Conservation (phyloP, 306 rosid genomes). For the Glycyrrhiza uralensis region DNA sequence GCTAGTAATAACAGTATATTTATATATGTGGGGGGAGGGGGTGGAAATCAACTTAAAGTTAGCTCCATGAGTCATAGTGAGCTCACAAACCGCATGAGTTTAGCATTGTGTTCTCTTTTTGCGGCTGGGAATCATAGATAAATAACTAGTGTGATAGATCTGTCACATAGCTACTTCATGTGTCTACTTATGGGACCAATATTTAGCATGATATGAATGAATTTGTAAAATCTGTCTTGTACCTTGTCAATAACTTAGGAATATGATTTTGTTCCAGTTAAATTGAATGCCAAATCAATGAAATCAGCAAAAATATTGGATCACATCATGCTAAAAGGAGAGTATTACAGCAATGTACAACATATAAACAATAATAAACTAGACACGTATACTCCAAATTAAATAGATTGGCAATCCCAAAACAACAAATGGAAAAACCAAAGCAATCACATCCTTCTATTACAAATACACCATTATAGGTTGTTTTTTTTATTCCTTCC, state of each 20-base stretch:
- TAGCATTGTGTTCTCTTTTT: constrained; percentile 6
- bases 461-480: too few relatives aligned
- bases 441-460: too few relatives aligned
- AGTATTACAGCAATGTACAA: too few relatives aligned
- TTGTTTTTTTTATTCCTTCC: too few relatives aligned
- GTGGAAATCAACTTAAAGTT: neutral
- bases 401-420: too few relatives aligned
- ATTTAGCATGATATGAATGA: constrained; percentile 16
- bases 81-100: neutral
- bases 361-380: too few relatives aligned
- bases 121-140: constrained; percentile 22
- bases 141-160: constrained; percentile 23
- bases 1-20: constrained; percentile 41
- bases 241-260: constrained; percentile 16
- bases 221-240: constrained; percentile 3
- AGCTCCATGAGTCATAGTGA: constrained; percentile 4
- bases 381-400: too few relatives aligned
- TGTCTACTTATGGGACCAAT: constrained; percentile 20
- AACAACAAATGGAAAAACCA: too few relatives aligned
- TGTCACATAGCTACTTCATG: constrained; percentile 23
- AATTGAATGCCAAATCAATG: constrained; percentile 5
- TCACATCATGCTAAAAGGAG: too few relatives aligned
- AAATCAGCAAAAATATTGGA: neutral
- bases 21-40: neutral
- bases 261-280: constrained; percentile 4